A percentile compares a stretch with the other conserved stretches of the same genome.
phyloP scores from a whole-genome alignment of 2,329 filamentous ascomycete genomes.

The Pyrenophora teres region DNA sequence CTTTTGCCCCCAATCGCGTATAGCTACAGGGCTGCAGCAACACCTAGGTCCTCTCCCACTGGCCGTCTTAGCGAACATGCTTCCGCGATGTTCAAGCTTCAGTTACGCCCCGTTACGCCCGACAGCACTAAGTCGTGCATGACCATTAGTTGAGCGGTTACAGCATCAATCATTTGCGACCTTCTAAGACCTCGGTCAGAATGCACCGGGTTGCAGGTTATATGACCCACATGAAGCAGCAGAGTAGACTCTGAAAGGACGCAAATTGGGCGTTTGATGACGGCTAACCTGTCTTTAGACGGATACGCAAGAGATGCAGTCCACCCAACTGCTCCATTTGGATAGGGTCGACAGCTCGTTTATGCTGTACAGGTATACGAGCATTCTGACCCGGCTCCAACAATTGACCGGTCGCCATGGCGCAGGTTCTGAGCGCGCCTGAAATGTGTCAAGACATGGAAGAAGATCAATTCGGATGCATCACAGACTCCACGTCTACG shows the following conservation, averaged over 20 bases:
- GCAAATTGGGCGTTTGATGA: slow-evolving; percentile 28
- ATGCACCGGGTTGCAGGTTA: slow-evolving; percentile 4
- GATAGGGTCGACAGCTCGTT: slow-evolving; percentile 2
- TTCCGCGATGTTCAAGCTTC: slow-evolving; percentile 24
- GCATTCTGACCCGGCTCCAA: neutral
- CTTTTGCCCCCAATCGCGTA: slow-evolving; percentile 18
- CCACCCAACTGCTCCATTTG: neutral
- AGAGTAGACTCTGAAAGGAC: slow-evolving; percentile 4
- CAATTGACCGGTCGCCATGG: neutral
- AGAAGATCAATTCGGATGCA: neutral
- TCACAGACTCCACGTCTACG: neutral
- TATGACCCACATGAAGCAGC: slow-evolving; percentile 9
- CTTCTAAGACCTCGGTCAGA: neutral
- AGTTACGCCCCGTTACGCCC: slow-evolving; percentile 23
- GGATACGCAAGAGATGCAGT: slow-evolving; percentile 1
- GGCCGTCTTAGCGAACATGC: slow-evolving; percentile 21
- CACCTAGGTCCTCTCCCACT: slow-evolving; percentile 9
- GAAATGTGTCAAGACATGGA: neutral
- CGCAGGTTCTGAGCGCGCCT: neutral
- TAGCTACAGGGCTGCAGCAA: slow-evolving; percentile 14
- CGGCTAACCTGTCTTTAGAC: slow-evolving; percentile 11
- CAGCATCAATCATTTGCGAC: slow-evolving; percentile 21
- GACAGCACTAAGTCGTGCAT: slow-evolving; percentile 16
- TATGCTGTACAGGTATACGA: neutral
- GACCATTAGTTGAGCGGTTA: slow-evolving; percentile 18